These are phyloP conservation scores for Sequoiadendron giganteum DNA, from an alignment of 75 land plant genomes.

Conservation along the genomic window DNA sequence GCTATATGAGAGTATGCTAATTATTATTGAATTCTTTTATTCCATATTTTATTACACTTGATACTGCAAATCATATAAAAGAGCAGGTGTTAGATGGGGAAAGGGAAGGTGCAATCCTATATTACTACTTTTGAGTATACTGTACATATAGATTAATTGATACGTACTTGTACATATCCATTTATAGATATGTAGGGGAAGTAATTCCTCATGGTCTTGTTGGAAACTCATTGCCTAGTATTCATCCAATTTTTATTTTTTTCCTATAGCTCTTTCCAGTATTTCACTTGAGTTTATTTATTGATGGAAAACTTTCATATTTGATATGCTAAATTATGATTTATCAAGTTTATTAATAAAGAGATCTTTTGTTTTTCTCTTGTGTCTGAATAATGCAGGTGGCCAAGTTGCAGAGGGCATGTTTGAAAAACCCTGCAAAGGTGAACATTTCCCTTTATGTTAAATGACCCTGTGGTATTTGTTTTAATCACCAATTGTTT, in stretches of 20 bases:
- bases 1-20: neutral
- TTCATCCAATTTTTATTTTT: neutral
- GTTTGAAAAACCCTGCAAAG: conserved; percentile 90
- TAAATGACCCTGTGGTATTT: neutral
- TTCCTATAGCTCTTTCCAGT: neutral
- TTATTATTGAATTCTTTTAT: neutral
- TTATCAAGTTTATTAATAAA: neutral
- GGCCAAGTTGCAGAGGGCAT: conserved; percentile 84
- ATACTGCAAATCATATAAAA: neutral
- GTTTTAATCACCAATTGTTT: neutral
- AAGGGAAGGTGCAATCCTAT: neutral
- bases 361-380: neutral
- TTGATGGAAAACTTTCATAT: neutral
- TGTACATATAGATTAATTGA: too few relatives aligned
- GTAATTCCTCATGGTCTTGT: neutral
- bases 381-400: conserved; percentile 44
- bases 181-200: neutral
- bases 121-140: neutral
- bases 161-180: too few relatives aligned
- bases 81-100: neutral
- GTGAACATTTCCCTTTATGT: conserved; percentile 22
- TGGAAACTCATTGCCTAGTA: neutral
- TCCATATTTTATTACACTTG: too few relatives aligned
- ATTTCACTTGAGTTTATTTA: neutral
- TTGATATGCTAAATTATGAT: neutral